Percentiles rank a stretch among this genome's conserved stretches.
These are phyloP conservation scores for Rauvolfia tetraphylla DNA, from an alignment of 257 asterid species.

Conservation along the genomic window DNA sequence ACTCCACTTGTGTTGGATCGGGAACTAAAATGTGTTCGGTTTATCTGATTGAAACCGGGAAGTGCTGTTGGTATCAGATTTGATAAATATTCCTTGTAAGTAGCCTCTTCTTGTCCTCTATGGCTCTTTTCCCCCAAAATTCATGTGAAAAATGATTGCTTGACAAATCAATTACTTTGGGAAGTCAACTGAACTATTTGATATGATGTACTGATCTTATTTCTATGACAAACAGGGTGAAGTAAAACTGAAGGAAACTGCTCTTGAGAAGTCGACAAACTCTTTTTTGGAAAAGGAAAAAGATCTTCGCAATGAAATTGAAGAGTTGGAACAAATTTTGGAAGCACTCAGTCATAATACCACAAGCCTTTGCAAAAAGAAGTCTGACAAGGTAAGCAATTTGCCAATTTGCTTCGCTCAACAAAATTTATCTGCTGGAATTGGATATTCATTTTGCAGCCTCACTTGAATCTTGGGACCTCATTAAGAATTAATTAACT, in stretches of 20 bases:
- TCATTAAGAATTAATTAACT: not conserved
- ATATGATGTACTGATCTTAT: constrained; percentile 3
- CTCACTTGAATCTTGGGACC: not conserved
- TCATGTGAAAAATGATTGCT: not conserved
- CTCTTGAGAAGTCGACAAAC: constrained; percentile 58
- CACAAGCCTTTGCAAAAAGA: constrained; percentile 31
- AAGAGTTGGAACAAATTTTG: constrained; percentile 57
- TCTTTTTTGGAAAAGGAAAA: constrained; percentile 72
- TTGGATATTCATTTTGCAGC: not conserved
- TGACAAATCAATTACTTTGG: not conserved
- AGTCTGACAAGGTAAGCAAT: constrained; percentile 45
- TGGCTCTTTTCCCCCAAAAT: not conserved
- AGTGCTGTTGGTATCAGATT: not conserved
- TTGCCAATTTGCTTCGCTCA: not conserved
- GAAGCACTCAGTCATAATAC: constrained; percentile 45
- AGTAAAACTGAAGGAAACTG: constrained; percentile 59
- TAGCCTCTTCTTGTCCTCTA: not conserved
- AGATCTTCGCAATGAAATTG: constrained; percentile 60
- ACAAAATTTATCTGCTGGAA: not conserved
- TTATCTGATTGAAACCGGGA: not conserved
- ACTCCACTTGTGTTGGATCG: not conserved
- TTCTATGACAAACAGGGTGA: constrained; percentile 45
- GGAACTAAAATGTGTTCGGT: not conserved
- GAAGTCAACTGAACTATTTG: not conserved
- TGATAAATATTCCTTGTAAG: not conserved